Evolutionary conservation across 2,329 filamentous ascomycete species (phyloP).

Genomic region (Simplicillium sp.): DNA sequence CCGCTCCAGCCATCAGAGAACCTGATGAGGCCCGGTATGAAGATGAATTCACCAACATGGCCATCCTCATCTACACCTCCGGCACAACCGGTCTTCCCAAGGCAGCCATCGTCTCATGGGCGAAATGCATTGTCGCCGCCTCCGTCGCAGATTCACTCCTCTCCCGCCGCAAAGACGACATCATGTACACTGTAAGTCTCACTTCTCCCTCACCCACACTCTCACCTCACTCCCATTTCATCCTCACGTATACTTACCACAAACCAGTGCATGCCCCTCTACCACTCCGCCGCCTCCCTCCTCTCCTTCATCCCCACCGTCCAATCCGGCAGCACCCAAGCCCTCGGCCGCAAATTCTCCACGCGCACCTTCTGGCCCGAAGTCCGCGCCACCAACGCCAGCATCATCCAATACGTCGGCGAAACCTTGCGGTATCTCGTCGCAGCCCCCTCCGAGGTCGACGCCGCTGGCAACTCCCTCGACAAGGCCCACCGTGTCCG

Average conservation of each 20-base stretch:
- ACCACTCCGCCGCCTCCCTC: constrained; percentile 70
- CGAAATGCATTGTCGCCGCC: constrained; percentile 47
- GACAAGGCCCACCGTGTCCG: constrained; percentile 68
- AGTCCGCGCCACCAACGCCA: constrained; percentile 60
- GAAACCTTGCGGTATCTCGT: constrained; percentile 78
- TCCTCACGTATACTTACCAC: not conserved
- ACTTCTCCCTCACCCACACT: not conserved
- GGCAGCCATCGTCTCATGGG: constrained; percentile 66
- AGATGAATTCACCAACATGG: constrained; percentile 45
- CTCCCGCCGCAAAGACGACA: constrained; percentile 49
- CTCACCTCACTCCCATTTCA: constrained; percentile 3
- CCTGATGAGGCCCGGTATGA: constrained; percentile 48
- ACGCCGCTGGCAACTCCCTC: constrained; percentile 53
- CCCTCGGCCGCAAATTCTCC: constrained; percentile 70
- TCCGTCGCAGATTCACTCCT: constrained; percentile 47
- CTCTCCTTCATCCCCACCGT: constrained; percentile 58
- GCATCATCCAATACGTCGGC: constrained; percentile 77
- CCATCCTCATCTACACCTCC: constrained; percentile 73
- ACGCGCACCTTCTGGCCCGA: constrained; percentile 70
- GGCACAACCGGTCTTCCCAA: constrained; percentile 82
- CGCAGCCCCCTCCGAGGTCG: constrained; percentile 51
- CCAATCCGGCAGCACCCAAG: constrained; percentile 52
- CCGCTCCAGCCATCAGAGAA: constrained; percentile 42
- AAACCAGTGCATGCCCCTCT: constrained; percentile 83
- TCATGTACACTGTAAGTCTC: constrained; percentile 61